Evolutionary conservation across 2,329 filamentous ascomycete species (phyloP).

Genomic region (Aspergillus spinulosporus): DNA sequence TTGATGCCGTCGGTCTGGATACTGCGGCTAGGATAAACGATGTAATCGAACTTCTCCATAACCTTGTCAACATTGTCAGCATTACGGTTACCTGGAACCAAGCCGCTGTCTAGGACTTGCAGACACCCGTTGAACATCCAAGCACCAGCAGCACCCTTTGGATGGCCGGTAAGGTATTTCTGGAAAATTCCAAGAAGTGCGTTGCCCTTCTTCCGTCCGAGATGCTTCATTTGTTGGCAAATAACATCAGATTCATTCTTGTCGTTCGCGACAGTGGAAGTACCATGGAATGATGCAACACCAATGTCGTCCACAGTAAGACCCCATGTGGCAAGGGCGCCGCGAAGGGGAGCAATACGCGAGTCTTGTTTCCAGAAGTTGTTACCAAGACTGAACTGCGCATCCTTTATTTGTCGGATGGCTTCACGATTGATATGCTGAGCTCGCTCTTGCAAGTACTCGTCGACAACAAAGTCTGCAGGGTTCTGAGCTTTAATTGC

Average conservation of each 20-base stretch:
- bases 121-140: conserved; percentile 99
- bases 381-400: conserved; percentile 89
- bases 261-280: conserved; percentile 97
- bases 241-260: conserved; percentile 99
- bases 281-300: conserved; percentile 98
- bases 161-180: conserved; percentile 97
- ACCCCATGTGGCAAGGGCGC: conserved; percentile 95
- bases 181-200: conserved; percentile 97
- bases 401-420: conserved; percentile 86
- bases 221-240: conserved; percentile 91
- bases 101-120: conserved; percentile 88
- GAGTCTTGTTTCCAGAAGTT: conserved; percentile 98
- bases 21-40: conserved; percentile 91
- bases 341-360: conserved; percentile 90
- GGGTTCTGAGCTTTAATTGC: conserved; percentile 81
- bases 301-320: conserved; percentile 93
- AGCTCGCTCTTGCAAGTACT: conserved; percentile 82
- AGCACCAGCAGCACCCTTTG: conserved; percentile 97
- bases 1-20: conserved; percentile 98
- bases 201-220: conserved; percentile 95
- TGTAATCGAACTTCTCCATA: conserved; percentile 97
- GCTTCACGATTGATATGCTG: conserved; percentile 86
- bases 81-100: conserved; percentile 96
- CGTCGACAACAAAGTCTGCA: conserved; percentile 72
- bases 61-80: conserved; percentile 95